These are phyloP conservation scores for Patellifolia procumbens DNA, from an alignment of 179 eudicot genomes.

Conservation along the genomic window DNA sequence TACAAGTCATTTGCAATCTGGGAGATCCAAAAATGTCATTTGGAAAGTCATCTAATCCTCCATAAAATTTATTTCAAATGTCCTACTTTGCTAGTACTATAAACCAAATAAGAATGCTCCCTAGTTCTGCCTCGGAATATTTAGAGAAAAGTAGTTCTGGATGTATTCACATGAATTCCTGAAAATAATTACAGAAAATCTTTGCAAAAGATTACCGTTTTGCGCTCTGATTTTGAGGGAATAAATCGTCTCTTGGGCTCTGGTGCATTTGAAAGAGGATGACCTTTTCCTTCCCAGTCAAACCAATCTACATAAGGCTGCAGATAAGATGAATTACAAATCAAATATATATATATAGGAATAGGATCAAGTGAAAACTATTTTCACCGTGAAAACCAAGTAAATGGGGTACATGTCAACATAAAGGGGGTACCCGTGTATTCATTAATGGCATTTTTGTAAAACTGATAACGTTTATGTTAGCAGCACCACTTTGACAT, in stretches of 20 bases:
- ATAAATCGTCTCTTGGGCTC: conserved; percentile 93
- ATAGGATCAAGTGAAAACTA: too few species aligned
- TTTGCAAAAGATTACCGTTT: conserved; percentile 41
- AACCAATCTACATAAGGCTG: conserved; percentile 97
- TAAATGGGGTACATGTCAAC: too few species aligned
- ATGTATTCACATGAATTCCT: too few species aligned
- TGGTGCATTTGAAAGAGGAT: conserved; percentile 87
- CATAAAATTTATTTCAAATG: too few species aligned
- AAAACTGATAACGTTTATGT: too few species aligned
- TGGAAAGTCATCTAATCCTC: neutral
- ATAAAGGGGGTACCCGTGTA: too few species aligned
- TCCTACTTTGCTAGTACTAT: neutral
- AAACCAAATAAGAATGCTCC: neutral
- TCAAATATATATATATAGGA: neutral
- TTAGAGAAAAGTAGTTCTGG: neutral
- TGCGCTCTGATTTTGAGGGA: conserved; percentile 92
- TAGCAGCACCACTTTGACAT: too few species aligned
- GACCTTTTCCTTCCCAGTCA: conserved; percentile 63
- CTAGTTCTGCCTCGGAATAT: neutral
- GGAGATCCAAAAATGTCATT: neutral
- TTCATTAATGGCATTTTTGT: too few species aligned
- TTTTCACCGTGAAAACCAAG: too few species aligned
- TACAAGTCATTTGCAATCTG: neutral
- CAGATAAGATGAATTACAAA: conserved; percentile 28
- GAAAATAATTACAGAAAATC: neutral